Conservation (phyloP, 345 rosid species). For the Raphanus raphanistrum region DNA sequence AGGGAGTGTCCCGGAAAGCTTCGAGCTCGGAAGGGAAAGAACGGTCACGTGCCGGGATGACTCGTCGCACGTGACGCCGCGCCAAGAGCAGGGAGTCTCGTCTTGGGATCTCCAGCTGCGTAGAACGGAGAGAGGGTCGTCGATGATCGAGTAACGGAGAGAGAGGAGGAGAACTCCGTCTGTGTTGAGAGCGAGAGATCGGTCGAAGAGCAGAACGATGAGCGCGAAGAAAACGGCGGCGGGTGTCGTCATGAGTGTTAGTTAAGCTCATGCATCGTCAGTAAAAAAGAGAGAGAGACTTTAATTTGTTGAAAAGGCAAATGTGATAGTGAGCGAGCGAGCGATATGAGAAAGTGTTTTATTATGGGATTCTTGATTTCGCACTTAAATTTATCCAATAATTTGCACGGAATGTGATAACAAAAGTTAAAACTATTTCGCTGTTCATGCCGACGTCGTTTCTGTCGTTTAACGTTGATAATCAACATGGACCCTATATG, state of each 20-base stretch:
- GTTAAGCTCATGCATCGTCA: constrained; percentile 43
- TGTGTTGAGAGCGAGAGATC: constrained; percentile 50
- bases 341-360: constrained; percentile 12
- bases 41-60: constrained; percentile 52
- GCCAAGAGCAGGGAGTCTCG: constrained; percentile 80
- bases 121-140: constrained; percentile 65
- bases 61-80: constrained; percentile 54
- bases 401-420: constrained; percentile 36
- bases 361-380: constrained; percentile 23
- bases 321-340: constrained; percentile 44
- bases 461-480: constrained; percentile 26
- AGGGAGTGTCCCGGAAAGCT: constrained; percentile 72
- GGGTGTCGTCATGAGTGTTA: constrained; percentile 46
- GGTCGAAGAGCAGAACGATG: background rate
- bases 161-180: constrained; percentile 85
- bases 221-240: background rate
- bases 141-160: constrained; percentile 60
- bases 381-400: background rate
- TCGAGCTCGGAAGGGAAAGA: constrained; percentile 63
- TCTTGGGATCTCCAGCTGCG: constrained; percentile 60
- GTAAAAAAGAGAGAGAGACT: background rate
- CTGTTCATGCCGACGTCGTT: constrained; percentile 24
- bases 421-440: constrained; percentile 15
- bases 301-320: constrained; percentile 30
- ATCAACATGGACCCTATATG: constrained; percentile 30